Evolutionary conservation across 1,284 basidiomycete species (phyloP).

Genomic region (Tetrapyrgos nigripes): DNA sequence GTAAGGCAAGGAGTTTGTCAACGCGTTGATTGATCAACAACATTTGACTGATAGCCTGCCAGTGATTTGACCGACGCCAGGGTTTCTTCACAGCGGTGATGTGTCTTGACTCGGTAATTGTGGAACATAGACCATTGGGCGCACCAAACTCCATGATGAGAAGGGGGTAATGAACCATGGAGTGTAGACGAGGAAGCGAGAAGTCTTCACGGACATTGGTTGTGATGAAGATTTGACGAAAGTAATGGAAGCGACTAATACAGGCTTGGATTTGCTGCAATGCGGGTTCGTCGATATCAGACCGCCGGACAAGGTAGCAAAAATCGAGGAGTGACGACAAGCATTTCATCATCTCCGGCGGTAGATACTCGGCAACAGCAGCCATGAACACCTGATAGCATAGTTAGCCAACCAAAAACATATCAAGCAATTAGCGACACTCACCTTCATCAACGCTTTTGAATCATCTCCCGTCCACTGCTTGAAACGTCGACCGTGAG

Average conservation of each 20-base stretch:
- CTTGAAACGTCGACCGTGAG: constrained; percentile 33
- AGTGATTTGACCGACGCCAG: constrained; percentile 5
- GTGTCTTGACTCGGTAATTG: constrained; percentile 9
- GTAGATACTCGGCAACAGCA: constrained; percentile 33
- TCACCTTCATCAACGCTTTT: constrained; percentile 38
- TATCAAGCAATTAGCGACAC: constrained; percentile 7
- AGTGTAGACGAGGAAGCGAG: constrained; percentile 24
- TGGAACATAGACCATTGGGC: constrained; percentile 12
- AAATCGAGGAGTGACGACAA: constrained; percentile 36
- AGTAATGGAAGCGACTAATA: constrained; percentile 30
- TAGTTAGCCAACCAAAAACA: constrained; percentile 1
- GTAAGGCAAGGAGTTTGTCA: constrained; percentile 5
- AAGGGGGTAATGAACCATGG: constrained; percentile 16
- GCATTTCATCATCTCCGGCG: constrained; percentile 23
- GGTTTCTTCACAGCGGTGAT: constrained; percentile 10
- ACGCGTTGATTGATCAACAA: constrained; percentile 1
- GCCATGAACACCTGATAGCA: constrained; percentile 35
- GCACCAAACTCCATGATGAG: constrained; percentile 17
- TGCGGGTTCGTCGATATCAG: constrained; percentile 21
- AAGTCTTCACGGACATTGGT: constrained; percentile 28
- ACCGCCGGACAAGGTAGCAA: constrained; percentile 36
- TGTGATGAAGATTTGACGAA: constrained; percentile 33
- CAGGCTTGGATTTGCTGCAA: constrained; percentile 14
- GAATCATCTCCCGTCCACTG: too few relatives aligned
- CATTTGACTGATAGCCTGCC: constrained; percentile 10